These are phyloP conservation scores for Penicillium coprophilum DNA, from an alignment of 495 filamentous ascomycete species.

Conservation along the genomic window DNA sequence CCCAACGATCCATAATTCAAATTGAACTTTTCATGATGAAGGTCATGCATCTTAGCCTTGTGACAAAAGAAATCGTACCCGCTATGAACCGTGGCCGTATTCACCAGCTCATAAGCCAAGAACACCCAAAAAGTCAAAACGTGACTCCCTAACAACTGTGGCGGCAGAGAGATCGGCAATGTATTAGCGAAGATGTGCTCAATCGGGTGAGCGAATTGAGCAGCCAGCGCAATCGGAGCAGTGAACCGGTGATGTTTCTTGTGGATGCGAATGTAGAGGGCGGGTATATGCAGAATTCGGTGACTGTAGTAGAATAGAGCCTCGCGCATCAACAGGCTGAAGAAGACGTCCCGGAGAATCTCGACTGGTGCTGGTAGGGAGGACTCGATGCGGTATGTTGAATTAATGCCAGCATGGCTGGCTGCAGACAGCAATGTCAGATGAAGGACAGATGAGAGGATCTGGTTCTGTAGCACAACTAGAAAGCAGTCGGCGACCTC, in stretches of 20 bases:
- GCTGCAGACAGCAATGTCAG: constrained; percentile 28
- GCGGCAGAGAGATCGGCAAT: constrained; percentile 53
- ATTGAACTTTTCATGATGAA: constrained; percentile 48
- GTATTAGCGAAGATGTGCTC: constrained; percentile 57
- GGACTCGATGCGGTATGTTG: constrained; percentile 35
- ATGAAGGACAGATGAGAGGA: constrained; percentile 40
- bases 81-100: constrained; percentile 54
- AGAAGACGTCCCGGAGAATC: constrained; percentile 42
- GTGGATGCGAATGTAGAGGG: constrained; percentile 53
- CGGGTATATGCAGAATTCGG: constrained; percentile 51
- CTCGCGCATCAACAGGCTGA: constrained; percentile 52
- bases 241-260: constrained; percentile 59
- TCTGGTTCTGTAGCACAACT: constrained; percentile 49
- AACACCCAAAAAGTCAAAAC: constrained; percentile 54
- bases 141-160: constrained; percentile 47
- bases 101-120: constrained; percentile 44
- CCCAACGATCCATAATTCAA: constrained; percentile 40
- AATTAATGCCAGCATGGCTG: constrained; percentile 16
- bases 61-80: constrained; percentile 53
- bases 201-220: constrained; percentile 58
- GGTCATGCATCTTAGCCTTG: constrained; percentile 52
- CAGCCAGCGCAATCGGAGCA: constrained; percentile 56
- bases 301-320: constrained; percentile 57
- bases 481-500: constrained; percentile 47
- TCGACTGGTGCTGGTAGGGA: constrained; percentile 34